Conservation (phyloP, 495 filamentous ascomycete species). For the Hyaloscypha variabilis region DNA sequence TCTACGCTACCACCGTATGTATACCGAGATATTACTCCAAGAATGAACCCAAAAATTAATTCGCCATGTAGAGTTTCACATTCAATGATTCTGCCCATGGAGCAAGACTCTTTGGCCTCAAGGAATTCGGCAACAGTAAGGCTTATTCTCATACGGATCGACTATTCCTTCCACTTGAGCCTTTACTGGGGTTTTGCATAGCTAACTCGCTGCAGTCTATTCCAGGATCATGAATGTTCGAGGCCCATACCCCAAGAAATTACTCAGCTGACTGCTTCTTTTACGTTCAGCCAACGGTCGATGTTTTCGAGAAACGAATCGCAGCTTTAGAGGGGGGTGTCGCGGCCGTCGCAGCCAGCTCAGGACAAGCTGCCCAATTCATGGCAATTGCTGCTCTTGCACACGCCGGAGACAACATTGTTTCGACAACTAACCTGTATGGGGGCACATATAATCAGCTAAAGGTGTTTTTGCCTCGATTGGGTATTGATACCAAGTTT, state of each 20-base stretch:
- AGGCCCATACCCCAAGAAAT: neutral
- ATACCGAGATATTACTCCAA: neutral
- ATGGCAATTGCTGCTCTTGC: constrained; percentile 86
- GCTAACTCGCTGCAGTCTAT: no score
- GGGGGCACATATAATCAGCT: constrained; percentile 99
- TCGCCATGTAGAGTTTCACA: constrained; percentile 67
- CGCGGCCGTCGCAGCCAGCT: constrained; percentile 86
- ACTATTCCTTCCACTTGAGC: no score
- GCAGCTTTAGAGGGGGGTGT: constrained; percentile 94
- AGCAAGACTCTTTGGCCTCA: constrained; percentile 93
- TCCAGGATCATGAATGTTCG: constrained; percentile 95
- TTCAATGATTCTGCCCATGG: constrained; percentile 99
- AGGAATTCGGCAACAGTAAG: constrained; percentile 98
- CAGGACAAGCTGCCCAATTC: constrained; percentile 95
- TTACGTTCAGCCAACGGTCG: constrained; percentile 76
- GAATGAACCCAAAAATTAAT: neutral
- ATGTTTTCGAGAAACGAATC: constrained; percentile 97
- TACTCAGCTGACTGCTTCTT: constrained; percentile 9
- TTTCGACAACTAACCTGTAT: constrained; percentile 91
- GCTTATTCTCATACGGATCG: no score
- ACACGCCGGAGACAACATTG: constrained; percentile 89
- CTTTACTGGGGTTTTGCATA: no score
- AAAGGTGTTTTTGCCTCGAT: constrained; percentile 85
- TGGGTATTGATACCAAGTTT: constrained; percentile 92
- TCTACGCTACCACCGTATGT: constrained; percentile 88